phyloP scores from a whole-genome alignment of 1,284 basidiomycete genomes.

The Sutorius eximius region DNA sequence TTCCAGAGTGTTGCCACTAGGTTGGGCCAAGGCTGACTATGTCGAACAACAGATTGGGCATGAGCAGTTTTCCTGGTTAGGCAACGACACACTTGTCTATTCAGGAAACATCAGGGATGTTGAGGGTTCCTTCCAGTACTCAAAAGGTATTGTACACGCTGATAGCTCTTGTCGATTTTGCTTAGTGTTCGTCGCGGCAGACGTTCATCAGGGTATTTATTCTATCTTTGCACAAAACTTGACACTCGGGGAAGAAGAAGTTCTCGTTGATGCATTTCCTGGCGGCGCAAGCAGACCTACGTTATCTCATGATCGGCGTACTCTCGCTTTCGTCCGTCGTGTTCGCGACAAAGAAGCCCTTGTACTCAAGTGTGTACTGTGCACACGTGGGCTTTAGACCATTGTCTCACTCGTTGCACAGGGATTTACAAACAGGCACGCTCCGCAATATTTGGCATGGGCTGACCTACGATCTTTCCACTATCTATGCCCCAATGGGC shows the following conservation, averaged over 20 bases:
- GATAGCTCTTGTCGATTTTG: neutral
- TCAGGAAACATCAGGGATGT: constrained; percentile 60
- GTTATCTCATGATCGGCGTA: constrained; percentile 64
- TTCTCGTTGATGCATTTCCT: constrained; percentile 54
- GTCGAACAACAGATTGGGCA: constrained; percentile 69
- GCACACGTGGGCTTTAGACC: neutral
- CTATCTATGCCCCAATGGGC: constrained; percentile 68
- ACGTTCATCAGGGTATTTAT: constrained; percentile 70
- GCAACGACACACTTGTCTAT: constrained; percentile 59
- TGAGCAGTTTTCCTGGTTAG: constrained; percentile 65
- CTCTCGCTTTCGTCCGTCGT: constrained; percentile 70
- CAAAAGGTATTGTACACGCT: constrained; percentile 50
- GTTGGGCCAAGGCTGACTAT: constrained; percentile 60
- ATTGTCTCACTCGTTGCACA: constrained; percentile 26
- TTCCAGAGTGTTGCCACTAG: constrained; percentile 54
- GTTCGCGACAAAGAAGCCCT: constrained; percentile 71
- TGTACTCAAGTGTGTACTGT: constrained; percentile 57
- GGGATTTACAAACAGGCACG: constrained; percentile 65
- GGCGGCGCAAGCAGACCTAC: constrained; percentile 74
- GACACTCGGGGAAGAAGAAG: constrained; percentile 51
- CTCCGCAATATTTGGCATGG: constrained; percentile 67
- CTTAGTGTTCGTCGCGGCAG: constrained; percentile 34
- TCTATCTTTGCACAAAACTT: constrained; percentile 64
- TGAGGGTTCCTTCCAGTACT: constrained; percentile 54
- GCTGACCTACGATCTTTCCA: constrained; percentile 62